Conservation (phyloP, 805 yeast species). For the Metahyphopichia silvanorum region DNA sequence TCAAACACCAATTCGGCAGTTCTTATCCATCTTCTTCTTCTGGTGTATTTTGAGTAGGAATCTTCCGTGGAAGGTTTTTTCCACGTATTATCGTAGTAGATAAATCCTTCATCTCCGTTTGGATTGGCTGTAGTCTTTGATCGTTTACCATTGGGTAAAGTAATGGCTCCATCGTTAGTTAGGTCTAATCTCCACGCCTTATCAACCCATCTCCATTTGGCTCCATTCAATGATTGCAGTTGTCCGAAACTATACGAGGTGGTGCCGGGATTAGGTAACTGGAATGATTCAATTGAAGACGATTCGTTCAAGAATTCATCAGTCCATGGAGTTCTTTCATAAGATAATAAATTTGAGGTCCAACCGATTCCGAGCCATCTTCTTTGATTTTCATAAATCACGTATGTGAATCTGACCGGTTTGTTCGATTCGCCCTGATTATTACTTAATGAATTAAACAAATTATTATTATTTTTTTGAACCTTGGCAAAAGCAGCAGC, state of each 20-base stretch:
- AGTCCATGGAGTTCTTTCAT: conserved; percentile 96
- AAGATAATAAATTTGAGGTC: conserved; percentile 87
- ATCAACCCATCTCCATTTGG: conserved; percentile 95
- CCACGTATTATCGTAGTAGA: conserved; percentile 93
- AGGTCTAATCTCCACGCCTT: conserved; percentile 87
- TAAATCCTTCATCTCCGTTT: conserved; percentile 74
- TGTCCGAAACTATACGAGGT: conserved; percentile 20
- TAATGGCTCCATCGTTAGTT: conserved; percentile 83
- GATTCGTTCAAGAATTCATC: conserved; percentile 91
- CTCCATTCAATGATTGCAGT: conserved; percentile 49
- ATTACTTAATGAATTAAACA: conserved; percentile 4
- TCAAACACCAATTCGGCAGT: conserved; percentile 76
- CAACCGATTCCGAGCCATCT: conserved; percentile 98
- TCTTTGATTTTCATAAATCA: conserved; percentile 89
- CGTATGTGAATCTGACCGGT: conserved; percentile 84
- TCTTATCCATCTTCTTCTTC: conserved; percentile 94
- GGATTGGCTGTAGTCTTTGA: conserved; percentile 66
- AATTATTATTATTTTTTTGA: conserved; percentile 30
- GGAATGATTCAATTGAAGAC: conserved; percentile 70
- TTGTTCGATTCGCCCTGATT: conserved; percentile 18
- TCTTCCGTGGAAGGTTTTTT: conserved; percentile 85
- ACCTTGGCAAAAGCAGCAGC: conserved; percentile 56
- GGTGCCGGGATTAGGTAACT: conserved; percentile 69
- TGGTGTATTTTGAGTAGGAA: conserved; percentile 83
- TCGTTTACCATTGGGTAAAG: conserved; percentile 58